phyloP scores from a whole-genome alignment of 2,329 filamentous ascomycete genomes.

The Colletotrichum sojae region DNA sequence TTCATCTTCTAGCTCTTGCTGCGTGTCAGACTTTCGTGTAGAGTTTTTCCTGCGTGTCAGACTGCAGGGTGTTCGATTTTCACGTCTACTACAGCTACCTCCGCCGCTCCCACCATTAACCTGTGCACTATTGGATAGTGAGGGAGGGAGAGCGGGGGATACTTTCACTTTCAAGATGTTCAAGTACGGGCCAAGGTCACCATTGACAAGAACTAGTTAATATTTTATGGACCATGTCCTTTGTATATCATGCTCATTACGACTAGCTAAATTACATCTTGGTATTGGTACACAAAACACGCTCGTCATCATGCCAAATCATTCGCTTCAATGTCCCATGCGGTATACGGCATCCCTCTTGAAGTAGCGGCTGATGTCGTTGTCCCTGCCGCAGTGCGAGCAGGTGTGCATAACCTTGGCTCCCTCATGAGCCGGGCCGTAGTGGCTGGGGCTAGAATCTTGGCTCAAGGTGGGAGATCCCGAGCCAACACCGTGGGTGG shows the following conservation, averaged over 20 bases:
- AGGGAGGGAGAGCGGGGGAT: too few species aligned
- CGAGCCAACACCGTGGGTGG: conserved; percentile 8
- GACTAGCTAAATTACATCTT: conserved; percentile 20
- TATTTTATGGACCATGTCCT: background rate
- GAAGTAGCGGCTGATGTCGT: conserved; percentile 43
- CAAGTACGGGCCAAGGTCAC: too few species aligned
- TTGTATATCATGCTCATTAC: conserved; percentile 27
- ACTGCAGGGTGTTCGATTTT: too few species aligned
- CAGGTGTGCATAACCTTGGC: conserved; percentile 42
- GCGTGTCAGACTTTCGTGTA: too few species aligned
- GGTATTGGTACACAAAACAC: conserved; percentile 20
- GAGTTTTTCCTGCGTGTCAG: too few species aligned
- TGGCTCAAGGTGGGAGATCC: conserved; percentile 33
- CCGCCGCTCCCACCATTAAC: too few species aligned
- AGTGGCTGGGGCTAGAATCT: conserved; percentile 37
- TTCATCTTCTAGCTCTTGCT: too few species aligned
- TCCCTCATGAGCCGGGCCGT: conserved; percentile 41
- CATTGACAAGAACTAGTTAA: too few species aligned
- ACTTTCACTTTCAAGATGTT: too few species aligned
- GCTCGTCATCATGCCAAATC: conserved; percentile 13
- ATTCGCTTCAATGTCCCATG: conserved; percentile 17
- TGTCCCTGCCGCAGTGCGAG: conserved; percentile 38
- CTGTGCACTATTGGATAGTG: too few species aligned
- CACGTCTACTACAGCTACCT: too few species aligned
- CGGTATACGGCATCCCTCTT: conserved; percentile 42